Evolutionary conservation across 192 early-diverging fungal species (phyloP), one percentile per base, ranked within the genome.

Genomic region (Thamnidium elegans): DNA sequence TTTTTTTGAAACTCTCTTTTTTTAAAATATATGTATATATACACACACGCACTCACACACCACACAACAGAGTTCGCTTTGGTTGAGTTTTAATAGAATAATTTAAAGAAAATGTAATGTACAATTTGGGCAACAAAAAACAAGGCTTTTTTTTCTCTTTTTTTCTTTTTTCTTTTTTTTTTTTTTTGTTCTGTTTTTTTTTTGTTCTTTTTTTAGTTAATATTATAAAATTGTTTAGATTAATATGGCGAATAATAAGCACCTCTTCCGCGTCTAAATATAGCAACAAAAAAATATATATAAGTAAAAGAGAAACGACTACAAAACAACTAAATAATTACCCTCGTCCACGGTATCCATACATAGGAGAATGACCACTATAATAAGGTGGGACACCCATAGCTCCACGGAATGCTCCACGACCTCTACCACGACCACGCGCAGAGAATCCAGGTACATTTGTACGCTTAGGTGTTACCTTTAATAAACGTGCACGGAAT

Each of bases 391-490:
- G 14, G 2, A 21, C 32, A 43, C 44, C 74, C 71, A 72, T 77
- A 43, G 86, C 87, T 21, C 92, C 89, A 43, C 89, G 82, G 63
- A 81, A 89, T 50, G 79, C 87, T 52, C 87, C 88, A 48, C 89
- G 80, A 20, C 84, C 83, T 45, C 88, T 83, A 10, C 92, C 91
- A 58, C 90, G 81, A 26, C 93, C 92, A 54, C 93, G 86, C 36
- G 74, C 69, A 61, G 81, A 76, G 78, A 93, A 86, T n/a, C 89
- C 90, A 7, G 95, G 94, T 45, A 99, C 76, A 65, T 99, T 99
- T 44, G 94, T 97, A 39, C 96, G 91, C 76, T 99, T 99, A 19
- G 91, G 23, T 48, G 50, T 31, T 53, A 92, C 90, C 82, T 92
- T 92, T 43, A 99, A 78, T 30, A 85, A 71, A 52, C 97, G 82